A percentile compares a stretch with the other conserved stretches of the same genome.
Evolutionary conservation across 139 green algal genomes (phyloP).

Genomic region (Tetraselmis chui): DNA sequence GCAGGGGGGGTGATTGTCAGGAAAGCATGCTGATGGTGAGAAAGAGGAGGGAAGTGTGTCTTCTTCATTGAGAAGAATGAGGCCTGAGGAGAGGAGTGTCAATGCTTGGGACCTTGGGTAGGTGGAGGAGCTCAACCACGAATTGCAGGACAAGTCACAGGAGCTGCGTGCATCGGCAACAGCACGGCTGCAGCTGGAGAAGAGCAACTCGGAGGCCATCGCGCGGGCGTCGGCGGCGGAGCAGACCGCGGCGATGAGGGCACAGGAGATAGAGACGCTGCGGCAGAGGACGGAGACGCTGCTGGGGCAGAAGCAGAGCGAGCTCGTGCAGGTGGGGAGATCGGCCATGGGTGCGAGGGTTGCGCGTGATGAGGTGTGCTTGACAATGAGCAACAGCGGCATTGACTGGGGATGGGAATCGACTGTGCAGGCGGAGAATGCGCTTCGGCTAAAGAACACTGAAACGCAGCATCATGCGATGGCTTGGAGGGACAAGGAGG

Average conservation of each 20-base stretch:
- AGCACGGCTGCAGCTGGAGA: not conserved
- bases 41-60: no score
- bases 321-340: not conserved
- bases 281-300: not conserved
- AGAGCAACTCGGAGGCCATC: not conserved
- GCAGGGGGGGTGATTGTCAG: not conserved
- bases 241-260: not conserved
- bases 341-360: no score
- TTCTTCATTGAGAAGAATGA: no score
- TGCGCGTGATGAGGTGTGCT: no score
- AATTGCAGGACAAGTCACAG: not conserved
- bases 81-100: not conserved
- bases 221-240: not conserved
- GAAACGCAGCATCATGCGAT: not conserved
- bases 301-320: not conserved
- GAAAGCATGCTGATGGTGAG: no score
- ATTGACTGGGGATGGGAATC: not conserved
- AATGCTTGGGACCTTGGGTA: not conserved
- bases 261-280: not conserved
- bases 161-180: not conserved
- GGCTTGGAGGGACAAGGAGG: not conserved
- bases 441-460: not conserved
- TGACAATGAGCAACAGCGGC: no score
- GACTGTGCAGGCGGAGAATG: not conserved
- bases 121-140: not conserved